These are phyloP conservation scores for Coemansia aciculifera DNA, from an alignment of 192 early-diverging fungal species.

Conservation along the genomic window DNA sequence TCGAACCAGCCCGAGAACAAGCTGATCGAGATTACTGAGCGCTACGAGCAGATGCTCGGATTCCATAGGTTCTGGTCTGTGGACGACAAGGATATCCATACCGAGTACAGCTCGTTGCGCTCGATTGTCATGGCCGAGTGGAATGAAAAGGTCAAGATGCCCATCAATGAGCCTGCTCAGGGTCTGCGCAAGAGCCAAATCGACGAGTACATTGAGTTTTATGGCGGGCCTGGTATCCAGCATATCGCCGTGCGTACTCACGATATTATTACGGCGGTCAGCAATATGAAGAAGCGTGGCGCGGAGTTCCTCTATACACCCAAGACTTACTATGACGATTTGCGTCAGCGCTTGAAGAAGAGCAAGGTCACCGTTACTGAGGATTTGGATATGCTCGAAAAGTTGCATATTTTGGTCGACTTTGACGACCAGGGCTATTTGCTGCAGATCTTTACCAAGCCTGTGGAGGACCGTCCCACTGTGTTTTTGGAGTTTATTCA, in stretches of 20 bases:
- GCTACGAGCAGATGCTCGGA: conserved; percentile 88
- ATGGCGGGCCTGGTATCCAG: conserved; percentile 77
- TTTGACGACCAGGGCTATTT: conserved; percentile 97
- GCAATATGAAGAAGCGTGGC: conserved; percentile 79
- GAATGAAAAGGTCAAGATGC: conserved; percentile 91
- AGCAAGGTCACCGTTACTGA: conserved; percentile 76
- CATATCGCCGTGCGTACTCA: conserved; percentile 93
- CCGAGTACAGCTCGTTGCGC: conserved; percentile 90
- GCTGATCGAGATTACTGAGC: conserved; percentile 82
- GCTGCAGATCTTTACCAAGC: conserved; percentile 90
- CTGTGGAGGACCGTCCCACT: conserved; percentile 93
- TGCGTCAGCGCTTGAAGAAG: conserved; percentile 70
- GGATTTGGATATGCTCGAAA: conserved; percentile 77
- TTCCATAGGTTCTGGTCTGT: conserved; percentile 99
- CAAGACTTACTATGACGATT: conserved; percentile 81
- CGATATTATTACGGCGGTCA: conserved; percentile 83
- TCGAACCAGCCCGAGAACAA: conserved; percentile 92
- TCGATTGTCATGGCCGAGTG: conserved; percentile 96
- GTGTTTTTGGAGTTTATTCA: conserved; percentile 98
- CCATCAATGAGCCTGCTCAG: conserved; percentile 94
- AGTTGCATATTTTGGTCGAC: conserved; percentile 90
- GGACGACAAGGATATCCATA: conserved; percentile 94
- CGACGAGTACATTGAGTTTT: conserved; percentile 63
- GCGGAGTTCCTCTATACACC: conserved; percentile 89
- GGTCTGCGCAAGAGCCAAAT: conserved; percentile 96